Percentiles rank a stretch among this genome's conserved stretches.
phyloP scores from a whole-genome alignment of 2,329 filamentous ascomycete genomes.

The Elsinoe perseae region DNA sequence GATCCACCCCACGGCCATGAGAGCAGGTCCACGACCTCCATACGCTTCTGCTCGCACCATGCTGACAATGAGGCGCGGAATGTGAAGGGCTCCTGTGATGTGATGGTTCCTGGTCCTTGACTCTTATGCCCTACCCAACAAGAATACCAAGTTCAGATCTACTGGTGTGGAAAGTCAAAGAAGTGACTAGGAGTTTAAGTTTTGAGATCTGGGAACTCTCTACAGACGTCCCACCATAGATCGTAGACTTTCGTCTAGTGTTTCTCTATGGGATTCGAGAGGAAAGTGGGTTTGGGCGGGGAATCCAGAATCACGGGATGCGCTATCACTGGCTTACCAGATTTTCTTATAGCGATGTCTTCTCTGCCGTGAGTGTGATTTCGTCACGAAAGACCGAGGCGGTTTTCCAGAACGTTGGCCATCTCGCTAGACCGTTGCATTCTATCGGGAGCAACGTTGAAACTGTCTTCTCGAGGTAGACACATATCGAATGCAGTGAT shows the following conservation, averaged over 20 bases:
- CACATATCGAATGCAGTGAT: background rate
- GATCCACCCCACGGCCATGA: background rate
- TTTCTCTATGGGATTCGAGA: background rate
- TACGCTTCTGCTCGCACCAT: conserved; percentile 1
- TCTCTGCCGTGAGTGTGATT: no score
- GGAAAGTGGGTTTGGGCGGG: background rate
- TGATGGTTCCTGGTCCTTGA: background rate
- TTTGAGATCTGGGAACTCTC: background rate
- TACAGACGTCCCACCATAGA: background rate
- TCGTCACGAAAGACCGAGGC: background rate
- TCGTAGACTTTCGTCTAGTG: background rate
- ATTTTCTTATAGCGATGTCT: background rate
- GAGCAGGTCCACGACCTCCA: background rate
- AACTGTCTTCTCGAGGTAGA: background rate
- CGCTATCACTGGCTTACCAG: conserved; percentile 5
- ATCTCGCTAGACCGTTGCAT: background rate
- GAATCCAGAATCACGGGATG: background rate
- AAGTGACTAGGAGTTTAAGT: background rate
- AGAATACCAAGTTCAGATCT: background rate
- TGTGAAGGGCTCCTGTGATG: background rate
- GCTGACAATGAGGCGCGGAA: background rate
- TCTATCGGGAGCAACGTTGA: background rate
- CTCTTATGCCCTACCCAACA: background rate
- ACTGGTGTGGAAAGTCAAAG: background rate
- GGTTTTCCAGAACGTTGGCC: background rate